phyloP scores from a whole-genome alignment of 257 asterid genomes.

The Solanum commersonii region DNA sequence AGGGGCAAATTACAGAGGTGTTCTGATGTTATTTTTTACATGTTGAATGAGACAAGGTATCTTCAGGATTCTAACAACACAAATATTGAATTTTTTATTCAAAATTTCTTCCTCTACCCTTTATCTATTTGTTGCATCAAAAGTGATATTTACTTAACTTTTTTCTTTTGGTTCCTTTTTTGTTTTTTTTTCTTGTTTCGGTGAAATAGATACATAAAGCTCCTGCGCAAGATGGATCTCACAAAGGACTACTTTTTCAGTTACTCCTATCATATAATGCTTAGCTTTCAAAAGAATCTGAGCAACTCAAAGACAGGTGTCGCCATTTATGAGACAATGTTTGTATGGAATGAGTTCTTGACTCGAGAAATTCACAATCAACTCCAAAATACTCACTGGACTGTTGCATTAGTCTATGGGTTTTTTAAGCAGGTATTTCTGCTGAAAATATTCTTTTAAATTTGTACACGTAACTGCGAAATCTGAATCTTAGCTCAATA shows the following conservation, averaged over 20 bases:
- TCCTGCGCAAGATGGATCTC: conserved; percentile 75
- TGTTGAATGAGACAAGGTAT: conserved; percentile 70
- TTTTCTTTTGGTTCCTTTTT: background rate
- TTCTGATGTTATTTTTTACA: conserved; percentile 53
- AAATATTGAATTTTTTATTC: conserved; percentile 5
- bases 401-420: conserved; percentile 84
- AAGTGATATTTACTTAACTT: conserved; percentile 17
- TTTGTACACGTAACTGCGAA: background rate
- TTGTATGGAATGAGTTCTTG: conserved; percentile 92
- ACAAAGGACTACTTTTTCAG: conserved; percentile 95
- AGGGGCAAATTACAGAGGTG: conserved; percentile 54
- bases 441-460: background rate
- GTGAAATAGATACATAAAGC: conserved; percentile 81
- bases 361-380: conserved; percentile 81
- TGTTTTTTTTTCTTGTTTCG: conserved; percentile 22
- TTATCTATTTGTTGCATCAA: background rate
- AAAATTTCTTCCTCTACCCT: background rate
- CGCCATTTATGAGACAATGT: conserved; percentile 67
- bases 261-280: conserved; percentile 91
- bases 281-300: conserved; percentile 78
- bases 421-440: conserved; percentile 80
- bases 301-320: conserved; percentile 49
- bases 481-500: background rate
- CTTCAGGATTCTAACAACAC: conserved; percentile 40
- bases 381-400: conserved; percentile 73